Evolutionary conservation across 1,284 basidiomycete genomes (phyloP).

Genomic region (Fomitiporia mediterranea): DNA sequence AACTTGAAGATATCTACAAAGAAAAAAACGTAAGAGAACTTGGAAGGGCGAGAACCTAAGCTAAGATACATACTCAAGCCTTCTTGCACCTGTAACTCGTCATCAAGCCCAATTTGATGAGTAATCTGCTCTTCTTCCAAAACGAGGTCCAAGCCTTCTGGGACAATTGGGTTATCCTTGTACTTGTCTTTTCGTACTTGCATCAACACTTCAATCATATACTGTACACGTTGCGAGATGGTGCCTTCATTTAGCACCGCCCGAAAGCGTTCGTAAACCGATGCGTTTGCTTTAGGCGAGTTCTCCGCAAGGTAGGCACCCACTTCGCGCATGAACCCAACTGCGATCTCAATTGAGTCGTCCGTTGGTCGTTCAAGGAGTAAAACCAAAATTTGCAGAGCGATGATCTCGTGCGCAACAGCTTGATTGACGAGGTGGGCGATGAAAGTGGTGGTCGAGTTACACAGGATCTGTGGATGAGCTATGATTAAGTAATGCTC

Average conservation of each 20-base stretch:
- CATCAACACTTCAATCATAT: constrained; percentile 99
- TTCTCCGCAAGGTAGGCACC: constrained; percentile 94
- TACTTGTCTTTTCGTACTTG: constrained; percentile 97
- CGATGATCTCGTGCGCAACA: constrained; percentile 91
- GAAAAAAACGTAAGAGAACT: no score
- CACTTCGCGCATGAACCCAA: constrained; percentile 96
- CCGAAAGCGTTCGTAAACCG: constrained; percentile 93
- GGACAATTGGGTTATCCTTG: constrained; percentile 94
- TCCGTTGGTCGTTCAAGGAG: constrained; percentile 95
- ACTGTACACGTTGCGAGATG: constrained; percentile 96
- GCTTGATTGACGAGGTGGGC: constrained; percentile 96
- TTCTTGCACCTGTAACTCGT: constrained; percentile 91
- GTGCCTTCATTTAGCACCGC: constrained; percentile 93
- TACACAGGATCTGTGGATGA: constrained; percentile 73
- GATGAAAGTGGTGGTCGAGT: constrained; percentile 93
- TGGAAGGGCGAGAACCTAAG: no score
- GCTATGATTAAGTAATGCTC: not conserved
- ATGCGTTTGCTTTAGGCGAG: constrained; percentile 90
- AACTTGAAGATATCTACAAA: constrained; percentile 90
- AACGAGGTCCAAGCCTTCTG: constrained; percentile 92
- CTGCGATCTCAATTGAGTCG: constrained; percentile 97
- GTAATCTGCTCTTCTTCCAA: constrained; percentile 98
- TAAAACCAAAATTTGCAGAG: constrained; percentile 91
- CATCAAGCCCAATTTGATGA: constrained; percentile 88
- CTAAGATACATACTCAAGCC: constrained; percentile 72